A percentile compares a stretch with the other conserved stretches of the same genome.
Conservation (phyloP, 495 filamentous ascomycete species). For the Daldinia caldariorum region DNA sequence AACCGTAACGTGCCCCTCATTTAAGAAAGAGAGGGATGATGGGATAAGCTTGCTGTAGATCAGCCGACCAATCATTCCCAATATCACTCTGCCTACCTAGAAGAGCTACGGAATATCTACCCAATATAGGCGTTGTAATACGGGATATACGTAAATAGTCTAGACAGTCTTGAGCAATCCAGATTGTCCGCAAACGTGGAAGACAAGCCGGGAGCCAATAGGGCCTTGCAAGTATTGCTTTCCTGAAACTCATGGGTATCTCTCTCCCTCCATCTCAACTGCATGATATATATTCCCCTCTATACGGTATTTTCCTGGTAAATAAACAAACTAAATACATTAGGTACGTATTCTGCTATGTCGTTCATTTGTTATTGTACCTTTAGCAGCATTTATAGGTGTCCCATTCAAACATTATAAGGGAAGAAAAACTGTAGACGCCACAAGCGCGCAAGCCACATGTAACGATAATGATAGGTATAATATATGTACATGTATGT, state of each 20-base stretch:
- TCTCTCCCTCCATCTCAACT: conserved; percentile 34
- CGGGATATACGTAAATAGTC: conserved; percentile 9
- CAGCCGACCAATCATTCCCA: conserved; percentile 20
- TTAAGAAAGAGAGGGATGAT: conserved; percentile 5
- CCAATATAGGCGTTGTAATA: conserved; percentile 15
- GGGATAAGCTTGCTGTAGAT: conserved; percentile 25
- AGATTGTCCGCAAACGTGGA: conserved; percentile 13
- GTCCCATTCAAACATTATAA: not conserved
- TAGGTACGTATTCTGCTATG: not conserved
- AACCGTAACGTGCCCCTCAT: conserved; percentile 30
- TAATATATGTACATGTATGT: not conserved
- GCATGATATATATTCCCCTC: not conserved
- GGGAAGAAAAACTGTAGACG: conserved; percentile 8
- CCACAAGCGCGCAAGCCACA: conserved; percentile 39
- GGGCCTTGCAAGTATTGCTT: conserved; percentile 10
- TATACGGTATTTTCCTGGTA: conserved; percentile 24
- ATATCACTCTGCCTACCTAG: conserved; percentile 16
- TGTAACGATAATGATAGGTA: conserved; percentile 11
- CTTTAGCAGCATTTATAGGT: too few species aligned
- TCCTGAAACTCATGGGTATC: conserved; percentile 34
- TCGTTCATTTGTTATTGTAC: not conserved
- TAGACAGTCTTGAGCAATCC: conserved; percentile 11
- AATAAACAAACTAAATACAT: not conserved
- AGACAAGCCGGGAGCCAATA: conserved; percentile 28
- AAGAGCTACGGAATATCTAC: conserved; percentile 21